These are phyloP conservation scores for Clonostachys byssicola DNA, from an alignment of 2,329 filamentous ascomycete species.

Conservation along the genomic window DNA sequence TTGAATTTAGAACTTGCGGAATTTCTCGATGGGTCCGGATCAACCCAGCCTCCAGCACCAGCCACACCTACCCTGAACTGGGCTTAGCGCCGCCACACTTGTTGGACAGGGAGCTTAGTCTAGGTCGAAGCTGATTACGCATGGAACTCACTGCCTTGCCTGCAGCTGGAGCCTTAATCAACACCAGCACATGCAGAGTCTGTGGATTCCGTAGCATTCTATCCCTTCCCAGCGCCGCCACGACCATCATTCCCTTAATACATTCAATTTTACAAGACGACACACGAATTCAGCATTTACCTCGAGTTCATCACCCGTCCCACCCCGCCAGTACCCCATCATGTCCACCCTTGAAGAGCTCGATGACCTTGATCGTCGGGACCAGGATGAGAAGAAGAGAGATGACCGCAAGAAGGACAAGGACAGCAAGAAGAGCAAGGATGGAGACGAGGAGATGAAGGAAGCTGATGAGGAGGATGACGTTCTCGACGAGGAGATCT, in stretches of 20 bases:
- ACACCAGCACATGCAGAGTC: too few relatives aligned
- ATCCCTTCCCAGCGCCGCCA: too few relatives aligned
- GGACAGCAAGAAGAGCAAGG: constrained; percentile 40
- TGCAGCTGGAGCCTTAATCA: background rate
- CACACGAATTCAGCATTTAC: background rate
- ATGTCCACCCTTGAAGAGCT: constrained; percentile 94
- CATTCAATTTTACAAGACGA: background rate
- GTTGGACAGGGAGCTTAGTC: background rate
- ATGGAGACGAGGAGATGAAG: constrained; percentile 77
- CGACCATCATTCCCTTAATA: background rate
- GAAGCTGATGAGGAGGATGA: constrained; percentile 62
- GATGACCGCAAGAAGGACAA: constrained; percentile 23
- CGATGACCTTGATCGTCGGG: constrained; percentile 79
- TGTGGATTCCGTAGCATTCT: too few relatives aligned
- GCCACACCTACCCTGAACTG: background rate
- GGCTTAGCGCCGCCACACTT: constrained; percentile 1
- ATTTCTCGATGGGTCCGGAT: constrained; percentile 1
- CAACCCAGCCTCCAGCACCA: background rate
- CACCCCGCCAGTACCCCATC: constrained; percentile 16
- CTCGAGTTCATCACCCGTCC: background rate
- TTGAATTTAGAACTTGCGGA: background rate
- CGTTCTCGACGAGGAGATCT: constrained; percentile 87
- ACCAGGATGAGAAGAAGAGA: constrained; percentile 64
- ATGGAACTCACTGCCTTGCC: constrained; percentile 13
- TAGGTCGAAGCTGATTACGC: constrained; percentile 9